These are phyloP conservation scores for Tilletia walkeri DNA, from an alignment of 1,284 basidiomycete genomes.

Conservation along the genomic window DNA sequence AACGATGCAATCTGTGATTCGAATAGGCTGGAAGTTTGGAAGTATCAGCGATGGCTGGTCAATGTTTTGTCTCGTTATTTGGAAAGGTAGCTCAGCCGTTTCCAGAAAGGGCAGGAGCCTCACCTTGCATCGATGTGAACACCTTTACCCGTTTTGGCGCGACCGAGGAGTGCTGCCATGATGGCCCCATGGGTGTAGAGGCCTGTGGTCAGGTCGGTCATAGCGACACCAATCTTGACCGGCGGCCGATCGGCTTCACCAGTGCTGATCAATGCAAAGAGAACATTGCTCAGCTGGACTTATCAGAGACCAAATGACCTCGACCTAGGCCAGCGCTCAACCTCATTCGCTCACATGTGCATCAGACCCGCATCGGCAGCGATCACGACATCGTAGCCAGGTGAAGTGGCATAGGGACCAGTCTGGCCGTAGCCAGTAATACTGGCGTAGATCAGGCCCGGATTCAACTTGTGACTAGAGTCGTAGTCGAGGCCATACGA, in stretches of 20 bases:
- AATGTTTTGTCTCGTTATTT: background rate
- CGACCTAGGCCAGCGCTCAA: no score
- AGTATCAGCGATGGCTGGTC: conserved; percentile 12
- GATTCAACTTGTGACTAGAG: conserved; percentile 75
- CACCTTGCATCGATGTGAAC: conserved; percentile 82
- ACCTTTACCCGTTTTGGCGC: conserved; percentile 79
- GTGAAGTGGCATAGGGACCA: conserved; percentile 16
- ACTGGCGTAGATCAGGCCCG: conserved; percentile 79
- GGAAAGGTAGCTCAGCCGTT: conserved; percentile 38
- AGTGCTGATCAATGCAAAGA: conserved; percentile 62
- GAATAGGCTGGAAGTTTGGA: conserved; percentile 23
- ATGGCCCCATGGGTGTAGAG: conserved; percentile 91
- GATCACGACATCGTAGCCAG: conserved; percentile 48
- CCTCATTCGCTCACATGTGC: conserved; percentile 53
- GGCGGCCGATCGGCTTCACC: conserved; percentile 84
- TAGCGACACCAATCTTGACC: conserved; percentile 74
- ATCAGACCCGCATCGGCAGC: conserved; percentile 50
- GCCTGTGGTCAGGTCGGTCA: conserved; percentile 85
- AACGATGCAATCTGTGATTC: conserved; percentile 75
- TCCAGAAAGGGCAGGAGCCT: conserved; percentile 24
- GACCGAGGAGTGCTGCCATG: conserved; percentile 80
- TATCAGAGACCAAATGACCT: no score
- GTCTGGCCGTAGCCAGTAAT: conserved; percentile 87
- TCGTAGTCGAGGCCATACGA: conserved; percentile 83
- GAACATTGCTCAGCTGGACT: background rate